Evolutionary conservation across 2,329 filamentous ascomycete species (phyloP).

Genomic region (Catunica adiposa): DNA sequence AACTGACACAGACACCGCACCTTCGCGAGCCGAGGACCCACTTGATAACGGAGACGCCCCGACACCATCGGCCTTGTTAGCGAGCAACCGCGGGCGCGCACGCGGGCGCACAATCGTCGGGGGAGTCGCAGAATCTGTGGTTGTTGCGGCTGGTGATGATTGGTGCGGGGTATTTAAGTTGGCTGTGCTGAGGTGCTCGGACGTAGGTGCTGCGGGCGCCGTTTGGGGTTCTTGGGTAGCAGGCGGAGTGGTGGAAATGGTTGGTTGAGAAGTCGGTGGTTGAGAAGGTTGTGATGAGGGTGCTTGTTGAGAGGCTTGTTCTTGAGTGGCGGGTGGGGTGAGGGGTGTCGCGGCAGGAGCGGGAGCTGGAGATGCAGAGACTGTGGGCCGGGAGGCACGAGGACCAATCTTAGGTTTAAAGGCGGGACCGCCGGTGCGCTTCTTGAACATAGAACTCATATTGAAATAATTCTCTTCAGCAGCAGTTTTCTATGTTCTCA

Average conservation of each 20-base stretch:
- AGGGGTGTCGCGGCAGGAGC: conserved; percentile 7
- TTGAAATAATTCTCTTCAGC: conserved; percentile 19
- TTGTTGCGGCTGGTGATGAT: background rate
- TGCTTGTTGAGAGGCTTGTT: background rate
- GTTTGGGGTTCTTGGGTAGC: background rate
- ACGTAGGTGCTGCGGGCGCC: background rate
- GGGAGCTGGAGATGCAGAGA: conserved; percentile 3
- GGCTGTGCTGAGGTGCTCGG: background rate
- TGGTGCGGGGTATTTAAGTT: conserved; percentile 4
- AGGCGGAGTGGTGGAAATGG: background rate
- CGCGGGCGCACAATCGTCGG: conserved; percentile 1
- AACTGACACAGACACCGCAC: no score
- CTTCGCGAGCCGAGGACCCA: background rate
- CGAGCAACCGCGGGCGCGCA: conserved; percentile 5
- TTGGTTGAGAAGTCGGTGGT: background rate
- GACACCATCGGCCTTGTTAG: background rate
- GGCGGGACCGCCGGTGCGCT: conserved; percentile 36
- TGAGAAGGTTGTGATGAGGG: background rate
- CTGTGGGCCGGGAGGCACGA: conserved; percentile 32
- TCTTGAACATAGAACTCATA: conserved; percentile 55
- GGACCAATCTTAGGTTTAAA: conserved; percentile 56
- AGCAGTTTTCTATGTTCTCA: background rate
- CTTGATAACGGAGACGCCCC: background rate
- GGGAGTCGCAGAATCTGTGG: background rate
- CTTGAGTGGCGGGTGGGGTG: background rate